Evolutionary conservation across 2,329 filamentous ascomycete genomes (phyloP).

Genomic region (Xylaria hypoxylon): DNA sequence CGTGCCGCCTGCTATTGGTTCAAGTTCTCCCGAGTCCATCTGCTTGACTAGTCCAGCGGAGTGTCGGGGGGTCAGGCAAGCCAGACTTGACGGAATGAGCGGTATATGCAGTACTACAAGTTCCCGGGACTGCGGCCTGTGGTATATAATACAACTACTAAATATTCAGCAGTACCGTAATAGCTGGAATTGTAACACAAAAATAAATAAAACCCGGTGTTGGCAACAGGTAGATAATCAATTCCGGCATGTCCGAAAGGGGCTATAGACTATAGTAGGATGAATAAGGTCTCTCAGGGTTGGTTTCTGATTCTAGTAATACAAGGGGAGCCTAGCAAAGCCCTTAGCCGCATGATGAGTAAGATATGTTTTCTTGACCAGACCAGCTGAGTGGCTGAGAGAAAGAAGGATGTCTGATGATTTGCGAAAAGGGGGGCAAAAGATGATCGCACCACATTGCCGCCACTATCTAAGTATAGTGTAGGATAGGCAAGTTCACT

Average conservation of each 20-base stretch:
- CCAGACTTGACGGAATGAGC: conserved; percentile 15
- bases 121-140: conserved; percentile 4
- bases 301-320: conserved; percentile 11
- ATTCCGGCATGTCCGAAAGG: conserved; percentile 17
- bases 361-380: conserved; percentile 30
- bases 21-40: conserved; percentile 14
- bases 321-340: conserved; percentile 14
- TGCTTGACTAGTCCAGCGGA: conserved; percentile 16
- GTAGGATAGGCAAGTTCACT: neutral
- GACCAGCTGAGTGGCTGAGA: conserved; percentile 33
- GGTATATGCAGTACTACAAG: conserved; percentile 17
- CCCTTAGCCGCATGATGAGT: conserved; percentile 39
- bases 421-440: conserved; percentile 35
- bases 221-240: neutral
- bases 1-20: conserved; percentile 26
- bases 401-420: conserved; percentile 33
- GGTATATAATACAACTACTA: neutral
- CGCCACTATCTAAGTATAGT: conserved; percentile 23
- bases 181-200: neutral
- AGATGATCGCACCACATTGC: conserved; percentile 32
- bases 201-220: neutral
- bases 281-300: conserved; percentile 4
- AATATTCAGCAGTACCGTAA: neutral
- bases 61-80: conserved; percentile 22
- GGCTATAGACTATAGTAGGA: neutral